phyloP scores from a whole-genome alignment of 2,329 filamentous ascomycete genomes.

The Verticillium zaregamsianum region DNA sequence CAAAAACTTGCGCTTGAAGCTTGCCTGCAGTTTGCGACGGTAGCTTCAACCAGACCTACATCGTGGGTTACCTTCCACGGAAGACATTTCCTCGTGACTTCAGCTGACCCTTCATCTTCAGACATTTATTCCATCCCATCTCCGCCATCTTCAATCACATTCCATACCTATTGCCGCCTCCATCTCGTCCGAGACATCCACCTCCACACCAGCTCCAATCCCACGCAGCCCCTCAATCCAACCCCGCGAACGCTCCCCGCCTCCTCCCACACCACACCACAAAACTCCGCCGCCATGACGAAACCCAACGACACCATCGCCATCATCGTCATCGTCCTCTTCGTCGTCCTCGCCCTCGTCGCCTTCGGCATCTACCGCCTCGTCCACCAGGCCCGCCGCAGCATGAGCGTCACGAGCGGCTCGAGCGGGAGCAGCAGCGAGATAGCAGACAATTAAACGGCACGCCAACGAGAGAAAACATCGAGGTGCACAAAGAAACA shows the following conservation, averaged over 20 bases:
- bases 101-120: not conserved
- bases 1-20: not conserved
- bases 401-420: slow-evolving; percentile 33
- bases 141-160: not conserved
- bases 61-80: not conserved
- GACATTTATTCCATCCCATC: not conserved
- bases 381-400: slow-evolving; percentile 45
- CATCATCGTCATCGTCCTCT: slow-evolving; percentile 64
- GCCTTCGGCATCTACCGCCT: slow-evolving; percentile 61
- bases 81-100: not conserved
- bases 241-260: not conserved
- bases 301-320: slow-evolving; percentile 66
- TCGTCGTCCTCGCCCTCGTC: slow-evolving; percentile 56
- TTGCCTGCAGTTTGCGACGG: not conserved
- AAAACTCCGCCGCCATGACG: slow-evolving; percentile 40
- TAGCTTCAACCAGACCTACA: not conserved
- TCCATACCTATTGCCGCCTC: not conserved
- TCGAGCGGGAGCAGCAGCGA: slow-evolving; percentile 22
- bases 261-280: not conserved
- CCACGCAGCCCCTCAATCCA: slow-evolving; percentile 1
- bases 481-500: not conserved
- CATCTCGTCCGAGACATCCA: not conserved
- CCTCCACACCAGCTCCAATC: not conserved
- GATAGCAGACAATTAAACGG: not conserved
- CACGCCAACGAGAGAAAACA: not conserved